These are phyloP conservation scores for Saussurea involucrata DNA, from an alignment of 129 eudicot species.

Conservation along the genomic window DNA sequence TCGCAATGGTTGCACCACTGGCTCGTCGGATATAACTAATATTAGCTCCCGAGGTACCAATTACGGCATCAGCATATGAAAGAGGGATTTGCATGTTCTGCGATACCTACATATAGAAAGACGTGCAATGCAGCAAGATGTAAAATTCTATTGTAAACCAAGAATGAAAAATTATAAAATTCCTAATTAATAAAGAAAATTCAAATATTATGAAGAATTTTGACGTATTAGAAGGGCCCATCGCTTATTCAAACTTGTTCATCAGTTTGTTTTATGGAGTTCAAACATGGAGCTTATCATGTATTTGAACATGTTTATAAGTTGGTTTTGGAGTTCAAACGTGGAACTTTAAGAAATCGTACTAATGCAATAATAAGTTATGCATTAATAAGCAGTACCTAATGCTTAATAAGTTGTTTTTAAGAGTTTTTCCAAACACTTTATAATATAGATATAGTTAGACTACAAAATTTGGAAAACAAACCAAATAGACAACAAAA, in stretches of 20 bases:
- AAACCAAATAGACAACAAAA: neutral
- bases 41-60: constrained; percentile 71
- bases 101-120: constrained; percentile 44
- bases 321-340: neutral
- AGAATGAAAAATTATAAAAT: neutral
- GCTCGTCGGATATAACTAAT: constrained; percentile 81
- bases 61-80: constrained; percentile 85
- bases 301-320: neutral
- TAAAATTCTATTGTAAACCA: neutral
- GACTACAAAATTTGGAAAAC: neutral
- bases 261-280: neutral
- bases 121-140: neutral
- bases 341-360: neutral
- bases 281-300: neutral
- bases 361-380: neutral
- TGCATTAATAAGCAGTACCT: neutral
- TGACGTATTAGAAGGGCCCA: neutral
- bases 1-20: constrained; percentile 83
- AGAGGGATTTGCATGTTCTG: constrained; percentile 89
- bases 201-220: neutral
- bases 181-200: neutral
- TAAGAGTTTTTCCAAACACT: no score
- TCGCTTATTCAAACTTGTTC: neutral
- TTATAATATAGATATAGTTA: no score
- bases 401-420: neutral